These are phyloP conservation scores for Sisymbrium irio DNA, from an alignment of 345 rosid species.

Conservation along the genomic window DNA sequence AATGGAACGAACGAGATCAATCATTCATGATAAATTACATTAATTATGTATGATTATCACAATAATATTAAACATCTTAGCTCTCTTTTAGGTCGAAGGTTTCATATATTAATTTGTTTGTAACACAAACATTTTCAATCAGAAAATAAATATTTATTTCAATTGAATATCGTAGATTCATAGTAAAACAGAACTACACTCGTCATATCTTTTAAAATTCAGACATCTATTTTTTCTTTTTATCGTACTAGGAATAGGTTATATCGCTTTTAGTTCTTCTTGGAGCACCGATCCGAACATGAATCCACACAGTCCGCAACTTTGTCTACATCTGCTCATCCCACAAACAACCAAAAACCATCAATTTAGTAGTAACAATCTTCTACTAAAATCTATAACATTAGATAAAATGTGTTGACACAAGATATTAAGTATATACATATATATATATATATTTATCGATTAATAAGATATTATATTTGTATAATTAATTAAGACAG, in stretches of 20 bases:
- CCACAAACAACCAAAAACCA: not conserved
- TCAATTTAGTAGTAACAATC: not conserved
- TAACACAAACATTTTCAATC: not conserved
- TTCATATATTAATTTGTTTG: not conserved
- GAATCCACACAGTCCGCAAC: not conserved
- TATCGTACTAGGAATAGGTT: too few species aligned
- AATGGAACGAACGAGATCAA: too few species aligned
- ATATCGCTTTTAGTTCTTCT: not conserved
- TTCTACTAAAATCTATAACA: not conserved
- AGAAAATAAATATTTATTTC: too few species aligned
- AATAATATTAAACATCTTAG: not conserved
- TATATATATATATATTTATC: not conserved
- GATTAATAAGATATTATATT: not conserved
- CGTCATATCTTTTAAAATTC: too few species aligned
- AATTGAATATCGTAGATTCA: too few species aligned
- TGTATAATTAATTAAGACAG: not conserved
- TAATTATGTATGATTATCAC: not conserved
- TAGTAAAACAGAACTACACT: too few species aligned
- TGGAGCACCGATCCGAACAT: not conserved
- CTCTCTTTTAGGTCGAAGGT: not conserved
- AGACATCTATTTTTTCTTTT: too few species aligned
- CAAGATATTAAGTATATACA: not conserved
- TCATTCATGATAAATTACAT: too few species aligned
- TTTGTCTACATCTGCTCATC: not conserved
- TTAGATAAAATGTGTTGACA: not conserved